Base-by-base conservation (phyloP, 352 stramenopile species). In the Pythium grandisporangium region DNA sequence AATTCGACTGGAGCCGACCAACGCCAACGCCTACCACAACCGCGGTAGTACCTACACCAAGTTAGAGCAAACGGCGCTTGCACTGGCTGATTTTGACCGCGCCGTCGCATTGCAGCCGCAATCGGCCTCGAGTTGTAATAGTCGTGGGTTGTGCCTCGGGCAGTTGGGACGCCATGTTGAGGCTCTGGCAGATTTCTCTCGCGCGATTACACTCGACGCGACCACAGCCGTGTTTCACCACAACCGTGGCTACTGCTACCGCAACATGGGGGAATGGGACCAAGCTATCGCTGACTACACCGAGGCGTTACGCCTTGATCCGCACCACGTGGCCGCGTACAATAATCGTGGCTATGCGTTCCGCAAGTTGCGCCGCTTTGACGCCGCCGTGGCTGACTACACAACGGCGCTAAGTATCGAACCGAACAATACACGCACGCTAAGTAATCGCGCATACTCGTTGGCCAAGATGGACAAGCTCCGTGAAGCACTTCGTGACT, bases 371-470 rank as follows among this genome's bases (percentile, higher is more conserved):
- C 61, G 62, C 26, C 59, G 61, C 8, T 94, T 78, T 30, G 59
- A 82, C 16, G 58, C 73, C 37, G 81, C 81, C 8, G 64, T 90
- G 25, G 52, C 55, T 4, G 82, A 94, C 58, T 95, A 94, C 56
- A 70, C 61, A 7, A 77, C 55, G 16, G 76, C 77, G 34, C 52
- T 95, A 2, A 32, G 55, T 24, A 68, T 91, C 30, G 77, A 93
- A 32, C 73, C 75, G n/a, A 51, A 39, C 36, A 92, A 84, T 48
- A 85, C 77, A 20, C 79, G 84, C 20, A 84, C 75, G 20, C 63
- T 89, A 17, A 90, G 83, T 52, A 93, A 93, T 46, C 77, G 81
- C 48, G 81, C 72, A 10, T 94, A 94, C 42, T 88, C 74, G 42
- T 73, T 70, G 37, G 84, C 81, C 21, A 92, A 93, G 59, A 87